These are phyloP conservation scores for Rhizopogon vinicolor DNA, from an alignment of 768 basidiomycete genomes.

Conservation along the genomic window DNA sequence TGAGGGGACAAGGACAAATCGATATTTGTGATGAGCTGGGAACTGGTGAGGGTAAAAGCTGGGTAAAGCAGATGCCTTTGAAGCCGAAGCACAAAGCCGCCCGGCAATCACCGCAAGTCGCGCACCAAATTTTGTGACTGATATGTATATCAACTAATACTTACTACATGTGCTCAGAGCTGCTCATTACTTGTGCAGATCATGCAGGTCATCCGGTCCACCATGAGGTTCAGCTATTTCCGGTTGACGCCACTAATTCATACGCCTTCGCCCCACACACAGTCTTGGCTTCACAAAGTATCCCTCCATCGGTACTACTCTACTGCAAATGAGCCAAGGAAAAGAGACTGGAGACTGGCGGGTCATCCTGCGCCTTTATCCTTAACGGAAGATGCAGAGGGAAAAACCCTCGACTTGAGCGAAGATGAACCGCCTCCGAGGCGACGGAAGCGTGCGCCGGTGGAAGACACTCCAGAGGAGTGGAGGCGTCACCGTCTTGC, in stretches of 20 bases:
- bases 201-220: not conserved
- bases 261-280: not conserved
- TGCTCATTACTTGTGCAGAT: no score
- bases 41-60: not conserved
- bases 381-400: slow-evolving; percentile 18
- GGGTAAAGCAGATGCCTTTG: not conserved
- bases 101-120: not conserved
- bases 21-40: not conserved
- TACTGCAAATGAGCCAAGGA: slow-evolving; percentile 15
- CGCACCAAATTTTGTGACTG: not conserved
- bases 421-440: slow-evolving; percentile 26
- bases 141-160: no score
- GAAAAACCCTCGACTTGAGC: slow-evolving; percentile 18
- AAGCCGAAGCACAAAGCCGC: not conserved
- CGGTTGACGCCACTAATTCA: not conserved
- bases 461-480: slow-evolving; percentile 36
- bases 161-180: no score
- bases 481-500: slow-evolving; percentile 45
- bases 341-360: slow-evolving; percentile 23
- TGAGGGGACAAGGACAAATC: not conserved
- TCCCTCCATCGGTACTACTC: slow-evolving; percentile 22
- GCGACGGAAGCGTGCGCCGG: slow-evolving; percentile 12
- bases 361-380: slow-evolving; percentile 28
- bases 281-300: slow-evolving; percentile 3
- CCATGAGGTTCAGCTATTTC: not conserved